Conservation (phyloP, 2,329 filamentous ascomycete genomes). For the Ascochyta koolunga region DNA sequence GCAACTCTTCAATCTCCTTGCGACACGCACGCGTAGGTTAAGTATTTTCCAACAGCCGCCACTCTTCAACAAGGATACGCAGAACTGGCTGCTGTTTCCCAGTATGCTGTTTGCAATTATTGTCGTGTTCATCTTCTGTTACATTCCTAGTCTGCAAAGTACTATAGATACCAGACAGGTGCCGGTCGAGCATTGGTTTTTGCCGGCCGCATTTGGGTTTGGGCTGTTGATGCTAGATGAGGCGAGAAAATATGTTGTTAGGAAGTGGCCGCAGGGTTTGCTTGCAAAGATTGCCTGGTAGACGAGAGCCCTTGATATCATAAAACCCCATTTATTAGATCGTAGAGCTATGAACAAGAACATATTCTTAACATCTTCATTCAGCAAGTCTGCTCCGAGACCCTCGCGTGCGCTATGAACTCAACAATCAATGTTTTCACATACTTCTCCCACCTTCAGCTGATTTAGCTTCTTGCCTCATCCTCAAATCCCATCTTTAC, state of each 20-base stretch:
- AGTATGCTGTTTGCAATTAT: constrained; percentile 71
- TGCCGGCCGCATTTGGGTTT: constrained; percentile 74
- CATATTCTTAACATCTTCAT: not conserved
- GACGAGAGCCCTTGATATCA: not conserved
- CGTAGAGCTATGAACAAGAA: not conserved
- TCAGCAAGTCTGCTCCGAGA: not conserved
- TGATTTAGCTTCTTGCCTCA: not conserved
- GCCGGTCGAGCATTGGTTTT: constrained; percentile 76
- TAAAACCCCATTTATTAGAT: not conserved
- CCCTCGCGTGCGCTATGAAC: too few relatives aligned
- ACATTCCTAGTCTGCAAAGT: constrained; percentile 68
- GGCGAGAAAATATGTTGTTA: constrained; percentile 66
- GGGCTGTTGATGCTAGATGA: constrained; percentile 71
- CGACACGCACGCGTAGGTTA: constrained; percentile 65
- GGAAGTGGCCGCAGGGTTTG: constrained; percentile 63
- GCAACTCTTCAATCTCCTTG: constrained; percentile 79
- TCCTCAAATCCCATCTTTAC: too few relatives aligned
- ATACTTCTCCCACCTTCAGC: constrained; percentile 1
- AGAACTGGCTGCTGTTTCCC: constrained; percentile 73
- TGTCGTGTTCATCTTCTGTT: constrained; percentile 70
- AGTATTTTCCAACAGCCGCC: constrained; percentile 76
- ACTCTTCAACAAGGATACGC: constrained; percentile 66
- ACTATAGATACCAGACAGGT: constrained; percentile 67
- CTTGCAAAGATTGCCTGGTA: constrained; percentile 70
- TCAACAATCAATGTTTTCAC: too few relatives aligned